Evolutionary conservation across 2,329 filamentous ascomycete species (phyloP), one percentile per base, ranked within the genome.

Genomic region (Dryadomyces quercivorus): DNA sequence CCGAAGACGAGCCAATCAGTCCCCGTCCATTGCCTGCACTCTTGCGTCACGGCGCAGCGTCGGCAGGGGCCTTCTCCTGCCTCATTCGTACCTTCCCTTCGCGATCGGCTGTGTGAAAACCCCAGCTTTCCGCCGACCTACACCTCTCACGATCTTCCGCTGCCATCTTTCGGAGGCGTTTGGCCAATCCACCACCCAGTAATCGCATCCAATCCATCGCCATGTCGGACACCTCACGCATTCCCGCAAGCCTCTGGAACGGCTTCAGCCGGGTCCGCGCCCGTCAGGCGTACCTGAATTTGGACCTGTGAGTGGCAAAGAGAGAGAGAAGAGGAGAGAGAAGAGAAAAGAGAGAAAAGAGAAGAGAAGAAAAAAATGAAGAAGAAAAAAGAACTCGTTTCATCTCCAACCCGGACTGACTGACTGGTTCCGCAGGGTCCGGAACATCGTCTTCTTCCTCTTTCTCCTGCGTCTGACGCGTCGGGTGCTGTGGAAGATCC

Each of bases 401-500:
- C 26, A 31, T n/a, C n/a, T n/a, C 26, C 26, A 4, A 31, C 4
- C 36, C 36, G 36, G 9, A 40, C 4, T 22, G n/a, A 5, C 31
- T 38, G 42, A 44, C 42, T 18, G 38, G 18, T 20, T 20, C 18
- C 16, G 16, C 60, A 92, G 88, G 57, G 65, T 95, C 58, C 87
- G 88, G 54, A 95, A 96, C 67, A 75, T 96, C 57, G 75, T 97
- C 63, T 95, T 97, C 69, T 76, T 91, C 65, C 79, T 95, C 62
- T 96, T 97, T 72, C 68, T 96, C 57, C 74, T 95, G 50, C 85
- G 91, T 66, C 86, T 90, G 76, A 80, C 85, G 36, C 87, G 89
- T 60, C 87, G 86, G 64, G 78, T 81, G 31, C 85, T 88, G 67
- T 86, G 89, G 72, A 88, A 93, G 65, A 77, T 97, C 61, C 88